Evolutionary conservation across 441 rosid species (phyloP), one percentile per base, ranked within the genome.

Genomic region (Adansonia madagascariensis): DNA sequence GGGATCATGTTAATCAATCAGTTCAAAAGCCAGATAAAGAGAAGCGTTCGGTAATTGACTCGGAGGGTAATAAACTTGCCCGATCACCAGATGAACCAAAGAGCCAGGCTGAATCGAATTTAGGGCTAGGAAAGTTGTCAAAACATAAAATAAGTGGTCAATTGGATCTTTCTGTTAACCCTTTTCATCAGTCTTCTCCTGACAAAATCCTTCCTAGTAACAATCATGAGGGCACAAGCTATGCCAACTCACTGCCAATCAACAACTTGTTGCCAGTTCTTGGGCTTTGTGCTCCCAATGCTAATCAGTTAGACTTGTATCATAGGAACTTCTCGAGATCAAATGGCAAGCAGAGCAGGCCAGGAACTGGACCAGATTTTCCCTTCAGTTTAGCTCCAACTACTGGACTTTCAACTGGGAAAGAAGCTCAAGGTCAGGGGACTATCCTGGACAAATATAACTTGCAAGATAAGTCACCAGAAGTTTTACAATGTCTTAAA

Each of bases 251-350:
- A 44, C 81, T 82, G 31, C 79, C 90, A 24, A 3, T 75, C 66
- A 83, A 84, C 75, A 89, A 87, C 79, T 87, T 89, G 82, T 86
- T 95, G 57, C 98, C 97, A n/a, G 98, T 97, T 82, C 92, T 95
- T 76, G 99, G 99, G 79, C 87, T 97, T 35, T 95, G 94, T 86
- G 98, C 99, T 72, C 97, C 99, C 59, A 97, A 91, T 85, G 91
- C 92, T 53, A 75, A 76, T 80, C 98, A 88, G 46, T 70, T 84
- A 18, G 94, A 95, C 81, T 77, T 85, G 8, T 85, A 85, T 27
- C 89, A 84, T 27, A 86, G 86, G 82, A 95, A 82, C 81, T 82
- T 86, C 73, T 84, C 88, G 27, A 90, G 92, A 88, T 90, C 94
- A 77, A 84, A 82, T 86, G 84, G 86, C 75, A 90, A 90, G 81